Conservation (phyloP, 306 rosid species). For the Styphnolobium japonicum region DNA sequence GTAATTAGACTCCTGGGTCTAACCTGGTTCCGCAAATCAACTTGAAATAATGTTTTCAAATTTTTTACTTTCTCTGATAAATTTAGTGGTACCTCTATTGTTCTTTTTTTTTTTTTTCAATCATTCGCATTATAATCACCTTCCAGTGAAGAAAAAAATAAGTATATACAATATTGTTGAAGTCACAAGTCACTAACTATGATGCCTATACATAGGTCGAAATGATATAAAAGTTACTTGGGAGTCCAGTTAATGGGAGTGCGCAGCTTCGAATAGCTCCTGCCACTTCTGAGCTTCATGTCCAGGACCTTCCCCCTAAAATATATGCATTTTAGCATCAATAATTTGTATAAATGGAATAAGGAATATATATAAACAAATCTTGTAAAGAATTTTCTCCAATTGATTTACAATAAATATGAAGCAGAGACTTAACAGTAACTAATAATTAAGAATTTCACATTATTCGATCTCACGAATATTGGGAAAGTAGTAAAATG, state of each 20-base stretch:
- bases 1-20: too few species aligned
- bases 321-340: constrained; percentile 15
- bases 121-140: too few species aligned
- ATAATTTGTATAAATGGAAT: constrained; percentile 7
- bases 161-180: too few species aligned
- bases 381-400: background rate
- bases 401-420: background rate
- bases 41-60: too few species aligned
- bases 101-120: too few species aligned
- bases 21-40: too few species aligned
- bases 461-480: background rate
- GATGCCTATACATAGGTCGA: background rate
- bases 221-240: background rate
- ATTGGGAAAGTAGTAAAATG: too few species aligned
- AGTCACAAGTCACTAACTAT: too few species aligned
- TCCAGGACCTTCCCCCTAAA: constrained; percentile 93
- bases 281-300: constrained; percentile 67
- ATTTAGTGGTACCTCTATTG: too few species aligned
- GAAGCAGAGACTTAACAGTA: background rate
- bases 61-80: too few species aligned
- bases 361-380: background rate
- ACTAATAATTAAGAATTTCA: background rate
- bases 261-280: constrained; percentile 61
- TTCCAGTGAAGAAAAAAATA: too few species aligned
- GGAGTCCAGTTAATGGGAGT: constrained; percentile 17